Evolutionary conservation across 495 filamentous ascomycete species (phyloP).

Genomic region (Aeminium ludgeri): DNA sequence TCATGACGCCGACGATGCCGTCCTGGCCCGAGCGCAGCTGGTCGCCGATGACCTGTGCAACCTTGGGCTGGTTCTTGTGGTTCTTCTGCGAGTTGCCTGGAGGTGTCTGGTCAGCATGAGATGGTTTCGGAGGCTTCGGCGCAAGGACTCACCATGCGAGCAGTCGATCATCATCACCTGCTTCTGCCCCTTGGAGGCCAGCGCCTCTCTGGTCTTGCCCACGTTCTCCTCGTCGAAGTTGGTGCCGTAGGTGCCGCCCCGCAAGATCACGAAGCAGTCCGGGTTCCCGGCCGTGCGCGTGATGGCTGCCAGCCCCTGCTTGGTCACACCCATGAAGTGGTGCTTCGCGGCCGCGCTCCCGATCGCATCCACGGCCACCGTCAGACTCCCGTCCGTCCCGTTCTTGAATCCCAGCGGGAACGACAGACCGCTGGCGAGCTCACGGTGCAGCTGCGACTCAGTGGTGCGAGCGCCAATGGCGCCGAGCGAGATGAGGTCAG

Average conservation of each 20-base stretch:
- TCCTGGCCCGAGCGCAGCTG: constrained; percentile 78
- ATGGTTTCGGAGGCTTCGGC: constrained; percentile 2
- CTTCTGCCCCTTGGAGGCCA: constrained; percentile 71
- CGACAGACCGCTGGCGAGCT: constrained; percentile 88
- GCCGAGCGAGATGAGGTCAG: constrained; percentile 86
- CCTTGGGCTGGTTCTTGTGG: constrained; percentile 80
- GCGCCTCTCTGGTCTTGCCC: constrained; percentile 54
- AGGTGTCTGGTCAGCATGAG: not conserved
- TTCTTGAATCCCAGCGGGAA: constrained; percentile 99
- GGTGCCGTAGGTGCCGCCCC: constrained; percentile 81
- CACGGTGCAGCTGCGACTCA: constrained; percentile 86
- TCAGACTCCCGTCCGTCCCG: constrained; percentile 85
- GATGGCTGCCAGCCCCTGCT: constrained; percentile 90
- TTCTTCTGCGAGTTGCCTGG: constrained; percentile 58
- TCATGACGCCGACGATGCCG: constrained; percentile 91
- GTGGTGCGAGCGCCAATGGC: constrained; percentile 96
- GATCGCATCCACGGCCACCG: constrained; percentile 92
- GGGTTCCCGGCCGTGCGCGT: constrained; percentile 85
- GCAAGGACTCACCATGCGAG: constrained; percentile 52
- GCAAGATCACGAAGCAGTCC: constrained; percentile 90
- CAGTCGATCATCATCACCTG: constrained; percentile 95
- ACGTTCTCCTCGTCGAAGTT: constrained; percentile 86
- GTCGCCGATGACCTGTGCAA: constrained; percentile 63
- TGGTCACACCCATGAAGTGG: constrained; percentile 99
- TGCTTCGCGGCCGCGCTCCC: constrained; percentile 80